Conservation (phyloP, 2,329 filamentous ascomycete genomes). For the Arachnomyces sp. region DNA sequence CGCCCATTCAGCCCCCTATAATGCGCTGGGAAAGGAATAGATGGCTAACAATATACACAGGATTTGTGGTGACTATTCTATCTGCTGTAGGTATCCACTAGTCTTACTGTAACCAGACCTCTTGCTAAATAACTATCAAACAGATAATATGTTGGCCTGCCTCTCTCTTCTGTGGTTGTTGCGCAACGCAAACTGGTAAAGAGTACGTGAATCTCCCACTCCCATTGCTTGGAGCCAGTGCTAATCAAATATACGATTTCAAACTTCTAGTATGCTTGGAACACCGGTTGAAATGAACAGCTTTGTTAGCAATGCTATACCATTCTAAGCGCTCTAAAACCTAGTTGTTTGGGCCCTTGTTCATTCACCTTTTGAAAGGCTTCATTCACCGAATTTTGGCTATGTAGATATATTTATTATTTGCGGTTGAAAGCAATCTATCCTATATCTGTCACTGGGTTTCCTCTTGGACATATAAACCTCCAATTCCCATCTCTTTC, state of each 20-base stretch:
- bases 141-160: conserved; percentile 49
- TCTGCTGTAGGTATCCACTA: conserved; percentile 37
- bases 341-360: neutral
- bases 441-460: too few relatives aligned
- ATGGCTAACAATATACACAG: conserved; percentile 13
- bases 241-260: too few relatives aligned
- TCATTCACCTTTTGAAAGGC: too few relatives aligned
- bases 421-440: too few relatives aligned
- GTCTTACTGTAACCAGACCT: neutral
- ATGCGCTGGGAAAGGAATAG: neutral
- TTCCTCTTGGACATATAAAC: too few relatives aligned
- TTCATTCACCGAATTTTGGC: too few relatives aligned
- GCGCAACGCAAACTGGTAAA: conserved; percentile 45
- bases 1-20: neutral
- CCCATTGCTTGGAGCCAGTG: too few relatives aligned
- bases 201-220: conserved; percentile 32
- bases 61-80: conserved; percentile 40
- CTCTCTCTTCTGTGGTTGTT: conserved; percentile 49
- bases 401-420: too few relatives aligned
- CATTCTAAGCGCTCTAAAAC: conserved; percentile 24
- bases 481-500: too few relatives aligned
- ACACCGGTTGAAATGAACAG: conserved; percentile 46
- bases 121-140: conserved; percentile 2
- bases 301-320: conserved; percentile 43
- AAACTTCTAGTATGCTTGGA: conserved; percentile 38